Base-by-base conservation (phyloP, 805 yeast species). In the Kluyveromyces starmeri region DNA sequence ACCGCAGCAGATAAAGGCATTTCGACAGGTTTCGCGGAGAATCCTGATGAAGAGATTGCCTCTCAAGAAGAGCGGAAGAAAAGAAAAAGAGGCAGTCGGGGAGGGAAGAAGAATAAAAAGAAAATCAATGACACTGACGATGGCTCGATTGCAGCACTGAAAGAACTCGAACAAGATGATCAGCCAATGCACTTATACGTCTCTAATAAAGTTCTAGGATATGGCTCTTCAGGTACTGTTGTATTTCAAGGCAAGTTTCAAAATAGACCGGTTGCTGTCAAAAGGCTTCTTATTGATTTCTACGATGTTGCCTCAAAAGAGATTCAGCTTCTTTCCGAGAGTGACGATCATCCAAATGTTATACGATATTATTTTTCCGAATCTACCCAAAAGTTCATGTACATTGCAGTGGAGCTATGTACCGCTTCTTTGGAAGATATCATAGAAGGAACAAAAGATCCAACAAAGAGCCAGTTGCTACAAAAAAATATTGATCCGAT, bases 261-360 rank as follows among this genome's bases (percentile, higher is more conserved):
- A 51, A 79, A 76, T 45, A 69, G 98, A 37, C 95, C 94, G 1
- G 98, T 92, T 5, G 98, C 98, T 0, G 94, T 92, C 5, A 92
- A 92, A 55, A 64, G 97, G 48, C 83, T 92, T 94, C 64, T 92
- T 35, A 68, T 88, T 23, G 96, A 88, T 53, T 92, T 88, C 51
- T 89, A 83, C 57, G 96, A 92, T 50, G 75, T 89, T 38, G 97
- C 97, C 2, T 78, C 85, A 7, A 95, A 84, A 46, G 98, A 89
- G 51, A 94, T 92, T 9, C 71, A 78, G 17, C 58, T 89, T 10
- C 61, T 89, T 21, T 94, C 89, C 39, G 96, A 89, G 53, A 83
- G 95, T 61, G 98, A 92, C 48, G 95, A 86, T 54, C 97, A 89
- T 58, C 92, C 96, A 2, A 92, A 92, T 52, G 97, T 92, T 15